Base-by-base conservation (phyloP, 768 basidiomycete genomes). In the Gymnopilus junonius region DNA sequence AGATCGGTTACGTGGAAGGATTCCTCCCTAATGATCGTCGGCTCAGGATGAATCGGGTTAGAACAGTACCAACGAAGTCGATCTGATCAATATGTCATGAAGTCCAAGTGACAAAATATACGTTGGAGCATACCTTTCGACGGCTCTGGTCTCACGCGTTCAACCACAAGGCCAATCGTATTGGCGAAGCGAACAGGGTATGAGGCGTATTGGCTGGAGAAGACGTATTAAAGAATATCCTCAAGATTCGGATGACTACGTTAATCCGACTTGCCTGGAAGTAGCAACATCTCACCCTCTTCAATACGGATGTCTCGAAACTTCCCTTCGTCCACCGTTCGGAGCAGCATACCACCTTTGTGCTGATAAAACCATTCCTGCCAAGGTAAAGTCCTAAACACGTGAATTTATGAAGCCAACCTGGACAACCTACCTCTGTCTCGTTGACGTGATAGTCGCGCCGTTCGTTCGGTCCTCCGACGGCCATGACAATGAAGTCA, bases 331-430 rank as follows among this genome's bases (percentile, higher is more conserved):
- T 94, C 93, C 15, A 97, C 90, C 1, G 93, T 89, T 63, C 92
- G 88, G 21, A 99, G 81, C 2, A 94, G 79, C 95, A 99, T 98
- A 2, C 84, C 87, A 2, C 97, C 97, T 74, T 95, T 95, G 80
- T 96, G 83, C 73, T 99, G 97, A 76, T 95, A 98, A 76, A 98
- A 99, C 96, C 95, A 98, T 77, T 99, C 97, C 91, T 94, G 58
- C 8, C 40, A n/a, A 12, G 12, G 25, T n/a, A 39, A 58, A 17
- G 20, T 61, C 12, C 12, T 31, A 17, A 40, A 15, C n/a, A 20
- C 48, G n/a, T 1, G 32, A 15, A 31, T 23, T 10, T 45, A 25
- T 32, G 32, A 53, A 4, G 43, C 42, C 17, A 54, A 7, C 12
- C 27, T 8, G 42, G 12, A n/a, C 5, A 32, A 65, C n/a, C n/a